A percentile compares a stretch with the other conserved stretches of the same genome.
phyloP scores from a whole-genome alignment of 1,139 yeast species.

The Pichia inconspicua region DNA sequence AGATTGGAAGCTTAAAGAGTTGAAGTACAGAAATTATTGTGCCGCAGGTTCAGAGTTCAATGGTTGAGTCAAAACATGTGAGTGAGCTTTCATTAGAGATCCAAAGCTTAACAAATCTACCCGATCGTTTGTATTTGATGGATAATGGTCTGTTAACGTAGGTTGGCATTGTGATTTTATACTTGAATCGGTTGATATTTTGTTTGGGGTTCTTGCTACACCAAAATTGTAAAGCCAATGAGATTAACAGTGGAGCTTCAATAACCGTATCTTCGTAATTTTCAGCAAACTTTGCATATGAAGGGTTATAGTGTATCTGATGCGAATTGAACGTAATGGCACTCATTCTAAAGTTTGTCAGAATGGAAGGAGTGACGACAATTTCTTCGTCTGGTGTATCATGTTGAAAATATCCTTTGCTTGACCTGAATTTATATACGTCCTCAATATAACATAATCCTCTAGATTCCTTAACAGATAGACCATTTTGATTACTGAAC shows the following conservation, averaged over 20 bases:
- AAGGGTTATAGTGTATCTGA: constrained; percentile 63
- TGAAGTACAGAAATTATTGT: constrained; percentile 14
- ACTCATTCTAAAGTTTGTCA: constrained; percentile 47
- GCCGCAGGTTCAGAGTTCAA: constrained; percentile 4
- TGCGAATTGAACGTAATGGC: constrained; percentile 77
- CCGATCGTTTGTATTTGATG: constrained; percentile 6
- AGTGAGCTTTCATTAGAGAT: constrained; percentile 7
- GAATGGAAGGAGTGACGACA: constrained; percentile 18
- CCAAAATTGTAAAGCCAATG: constrained; percentile 49
- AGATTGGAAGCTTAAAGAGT: constrained; percentile 25
- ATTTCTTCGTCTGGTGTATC: constrained; percentile 1
- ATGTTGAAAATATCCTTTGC: neutral
- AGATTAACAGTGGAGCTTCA: constrained; percentile 77
- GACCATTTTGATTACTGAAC: constrained; percentile 16
- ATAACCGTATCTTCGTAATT: constrained; percentile 54
- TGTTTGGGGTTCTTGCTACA: neutral
- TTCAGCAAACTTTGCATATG: constrained; percentile 47
- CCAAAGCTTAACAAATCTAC: constrained; percentile 6
- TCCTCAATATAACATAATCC: constrained; percentile 30
- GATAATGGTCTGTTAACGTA: constrained; percentile 19
- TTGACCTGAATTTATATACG: constrained; percentile 11
- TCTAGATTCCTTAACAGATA: constrained; percentile 27
- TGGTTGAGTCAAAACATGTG: constrained; percentile 10
- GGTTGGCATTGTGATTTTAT: constrained; percentile 24
- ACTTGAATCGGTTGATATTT: constrained; percentile 14